Evolutionary conservation across 2,329 filamentous ascomycete species (phyloP).

Genomic region (Cordyceps pruinosa): DNA sequence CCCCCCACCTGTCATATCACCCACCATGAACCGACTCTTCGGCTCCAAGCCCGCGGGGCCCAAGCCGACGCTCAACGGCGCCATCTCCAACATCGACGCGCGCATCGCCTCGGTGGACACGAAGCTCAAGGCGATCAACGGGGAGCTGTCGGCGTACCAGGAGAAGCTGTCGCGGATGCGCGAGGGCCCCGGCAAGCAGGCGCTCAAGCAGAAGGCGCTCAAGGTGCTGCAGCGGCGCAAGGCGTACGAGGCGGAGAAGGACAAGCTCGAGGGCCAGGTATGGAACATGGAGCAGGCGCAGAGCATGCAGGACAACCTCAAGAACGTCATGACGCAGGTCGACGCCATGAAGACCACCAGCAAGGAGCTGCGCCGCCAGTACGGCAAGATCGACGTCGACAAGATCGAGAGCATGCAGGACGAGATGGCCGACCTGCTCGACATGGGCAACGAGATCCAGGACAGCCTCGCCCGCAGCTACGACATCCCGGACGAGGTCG

Average conservation of each 20-base stretch:
- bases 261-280: conserved; percentile 86
- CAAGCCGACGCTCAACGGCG: conserved; percentile 79
- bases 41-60: conserved; percentile 79
- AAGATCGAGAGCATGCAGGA: conserved; percentile 97
- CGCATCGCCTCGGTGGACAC: conserved; percentile 85
- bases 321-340: conserved; percentile 97
- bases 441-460: conserved; percentile 96
- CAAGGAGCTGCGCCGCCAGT: conserved; percentile 86
- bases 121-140: conserved; percentile 86
- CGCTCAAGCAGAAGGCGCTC: conserved; percentile 88
- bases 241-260: conserved; percentile 87
- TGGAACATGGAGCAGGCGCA: conserved; percentile 99
- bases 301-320: conserved; percentile 98
- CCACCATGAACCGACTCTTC: conserved; percentile 89
- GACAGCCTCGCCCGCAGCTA: conserved; percentile 88
- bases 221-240: conserved; percentile 91
- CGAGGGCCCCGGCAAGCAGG: conserved; percentile 87
- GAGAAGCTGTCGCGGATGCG: conserved; percentile 85
- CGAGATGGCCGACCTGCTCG: conserved; percentile 97
- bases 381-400: conserved; percentile 94
- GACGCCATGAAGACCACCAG: conserved; percentile 97
- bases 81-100: conserved; percentile 78
- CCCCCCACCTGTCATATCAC: too few species aligned
- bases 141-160: conserved; percentile 84
- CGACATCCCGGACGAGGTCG: conserved; percentile 92